Percentiles rank a stretch among this genome's conserved stretches.
phyloP scores from a whole-genome alignment of 352 stramenopile species.

The Globisporangium nodosum region DNA sequence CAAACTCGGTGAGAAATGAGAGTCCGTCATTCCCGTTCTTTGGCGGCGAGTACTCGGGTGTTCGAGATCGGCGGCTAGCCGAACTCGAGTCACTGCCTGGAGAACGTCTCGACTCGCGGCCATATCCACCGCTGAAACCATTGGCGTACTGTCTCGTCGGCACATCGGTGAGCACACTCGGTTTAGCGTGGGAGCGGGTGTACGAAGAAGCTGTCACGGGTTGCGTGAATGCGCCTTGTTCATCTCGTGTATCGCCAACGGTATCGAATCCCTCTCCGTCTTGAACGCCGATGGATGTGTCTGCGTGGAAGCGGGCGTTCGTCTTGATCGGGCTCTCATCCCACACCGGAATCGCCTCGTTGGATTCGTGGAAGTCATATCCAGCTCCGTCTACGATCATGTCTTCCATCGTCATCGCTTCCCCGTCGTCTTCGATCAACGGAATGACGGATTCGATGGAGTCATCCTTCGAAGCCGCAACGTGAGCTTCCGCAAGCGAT shows the following conservation, averaged over 20 bases:
- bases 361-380: not conserved
- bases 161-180: not conserved
- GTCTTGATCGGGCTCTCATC: not conserved
- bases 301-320: not conserved
- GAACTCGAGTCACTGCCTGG: not conserved
- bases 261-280: not conserved
- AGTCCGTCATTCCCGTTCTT: conserved; percentile 12
- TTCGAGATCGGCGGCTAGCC: conserved; percentile 1
- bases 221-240: not conserved
- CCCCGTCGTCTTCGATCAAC: not conserved
- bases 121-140: not conserved
- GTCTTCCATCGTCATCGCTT: not conserved
- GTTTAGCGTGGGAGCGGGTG: not conserved
- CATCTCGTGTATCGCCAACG: not conserved
- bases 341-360: not conserved
- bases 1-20: conserved; percentile 28
- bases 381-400: conserved; percentile 2
- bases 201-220: not conserved
- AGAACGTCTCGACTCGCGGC: not conserved
- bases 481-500: not conserved
- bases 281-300: not conserved
- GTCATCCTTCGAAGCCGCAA: not conserved
- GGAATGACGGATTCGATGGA: conserved; percentile 1
- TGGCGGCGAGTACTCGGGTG: conserved; percentile 6
- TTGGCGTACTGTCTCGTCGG: not conserved